These are phyloP conservation scores for Cladosporium sp. DNA, from an alignment of 2,329 filamentous ascomycete genomes.

Conservation along the genomic window DNA sequence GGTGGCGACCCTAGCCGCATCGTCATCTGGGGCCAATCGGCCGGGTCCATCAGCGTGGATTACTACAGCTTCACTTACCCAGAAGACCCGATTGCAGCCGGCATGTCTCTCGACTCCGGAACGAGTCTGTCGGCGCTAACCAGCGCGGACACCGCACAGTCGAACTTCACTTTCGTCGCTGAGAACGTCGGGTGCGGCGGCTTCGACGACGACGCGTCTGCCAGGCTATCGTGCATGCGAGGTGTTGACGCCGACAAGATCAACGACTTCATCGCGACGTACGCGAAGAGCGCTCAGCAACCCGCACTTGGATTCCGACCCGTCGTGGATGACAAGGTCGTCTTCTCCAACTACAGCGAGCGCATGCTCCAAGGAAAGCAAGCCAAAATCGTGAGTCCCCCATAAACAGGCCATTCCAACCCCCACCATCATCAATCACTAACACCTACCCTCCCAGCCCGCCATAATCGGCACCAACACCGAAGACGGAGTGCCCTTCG, in stretches of 20 bases:
- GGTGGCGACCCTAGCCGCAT: constrained; percentile 45
- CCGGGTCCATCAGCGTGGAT: constrained; percentile 44
- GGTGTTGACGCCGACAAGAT: constrained; percentile 27
- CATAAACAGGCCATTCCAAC: no score
- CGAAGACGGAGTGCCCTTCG: constrained; percentile 19
- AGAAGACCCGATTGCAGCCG: constrained; percentile 43
- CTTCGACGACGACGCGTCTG: constrained; percentile 16
- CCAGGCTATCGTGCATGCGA: constrained; percentile 34
- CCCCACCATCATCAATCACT: background rate
- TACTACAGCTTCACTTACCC: constrained; percentile 45
- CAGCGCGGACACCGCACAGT: constrained; percentile 20
- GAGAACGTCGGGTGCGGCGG: constrained; percentile 28
- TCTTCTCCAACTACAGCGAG: constrained; percentile 8
- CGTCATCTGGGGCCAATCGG: constrained; percentile 49
- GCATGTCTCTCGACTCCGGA: constrained; percentile 42
- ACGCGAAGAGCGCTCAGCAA: constrained; percentile 23
- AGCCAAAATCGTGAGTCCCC: constrained; percentile 10
- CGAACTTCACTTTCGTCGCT: constrained; percentile 33
- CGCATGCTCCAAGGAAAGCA: constrained; percentile 10
- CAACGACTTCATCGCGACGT: constrained; percentile 28
- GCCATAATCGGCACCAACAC: constrained; percentile 24
- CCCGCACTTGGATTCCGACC: constrained; percentile 18
- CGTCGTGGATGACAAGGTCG: constrained; percentile 3
- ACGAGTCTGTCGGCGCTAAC: constrained; percentile 28
- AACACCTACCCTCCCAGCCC: constrained; percentile 5